Evolutionary conservation across 2,329 filamentous ascomycete species (phyloP), one percentile per base, ranked within the genome.

Genomic region (Colletotrichum trifolii): DNA sequence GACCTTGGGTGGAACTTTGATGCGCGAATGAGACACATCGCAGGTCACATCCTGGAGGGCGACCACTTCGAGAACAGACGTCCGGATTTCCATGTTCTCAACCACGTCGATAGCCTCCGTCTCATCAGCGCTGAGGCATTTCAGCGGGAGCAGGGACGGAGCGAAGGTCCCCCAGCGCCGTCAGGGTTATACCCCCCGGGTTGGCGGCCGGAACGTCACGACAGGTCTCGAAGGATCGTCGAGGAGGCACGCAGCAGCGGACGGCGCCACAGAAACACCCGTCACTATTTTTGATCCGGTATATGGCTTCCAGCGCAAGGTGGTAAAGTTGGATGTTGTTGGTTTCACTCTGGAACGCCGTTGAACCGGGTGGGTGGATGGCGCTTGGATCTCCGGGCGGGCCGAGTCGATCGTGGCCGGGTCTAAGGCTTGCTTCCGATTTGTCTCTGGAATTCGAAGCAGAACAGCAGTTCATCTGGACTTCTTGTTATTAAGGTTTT

Each of bases 11-110:
- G 8, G 2, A 78, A 75, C 39, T 84, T 82, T 59, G 38, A 62
- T 0, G 15, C 67, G 1, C 79, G 85, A 2, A 83, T 88, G 82
- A 36, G 71, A 3, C 86, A 89, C 67, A 83, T 87, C 54, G 77
- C 73, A 0, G 60, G 62, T 0, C 86, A 88, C 64, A 76, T 85
- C 45, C 58, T 71, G 11, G 45, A 72, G 3, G 75, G 73, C 2
- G 35, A 43, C 17, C 47, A 13, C 11, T 66, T 63, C 33, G 58
- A 66, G 9, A 40, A 45, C 15, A 62, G 58, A 36, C 46, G 63
- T 17, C 63, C 63, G 35, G 63, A 66, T 47, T 66, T 66, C 33
- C 53, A 62, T 6, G 52, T 62, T 3, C 47, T 66, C 25, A 59
- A 62, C 9, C 63, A 66, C 17, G 42, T 66, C 11, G 48, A 66